Evolutionary conservation across 768 basidiomycete species (phyloP), one percentile per base, ranked within the genome.

Genomic region (Leccinum variicolor): DNA sequence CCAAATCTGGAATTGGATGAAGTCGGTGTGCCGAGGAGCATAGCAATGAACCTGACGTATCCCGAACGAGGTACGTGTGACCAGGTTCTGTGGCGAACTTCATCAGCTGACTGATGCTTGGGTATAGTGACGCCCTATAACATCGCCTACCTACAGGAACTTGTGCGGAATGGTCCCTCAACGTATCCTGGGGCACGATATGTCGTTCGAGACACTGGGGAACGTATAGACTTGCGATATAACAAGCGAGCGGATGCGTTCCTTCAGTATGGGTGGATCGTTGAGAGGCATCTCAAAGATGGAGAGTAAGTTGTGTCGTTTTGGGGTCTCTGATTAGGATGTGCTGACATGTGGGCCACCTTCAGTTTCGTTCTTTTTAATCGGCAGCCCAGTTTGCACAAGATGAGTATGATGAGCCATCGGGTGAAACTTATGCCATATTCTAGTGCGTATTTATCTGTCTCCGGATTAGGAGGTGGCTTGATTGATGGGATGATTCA

Each of bases 351-450:
- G n/a, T 49, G 39, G 28, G 63, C 6, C 17, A 43, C 39, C 65
- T 0, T 25, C 7, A 64, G 62, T 25, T 62, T 67, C 50, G 63
- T 73, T 56, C 77, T 99, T 53, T 98, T 99, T 79, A 98, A 99
- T 73, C 95, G 97, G 53, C 97, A 99, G 70, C 97, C 97, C 11
- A 91, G 87, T 82, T 75, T 98, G 73, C 97, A 99, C 74, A 99
- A 99, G 75, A 98, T 98, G 97, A 96, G 94, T 81, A 98, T 98
- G 97, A 98, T 98, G 97, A 92, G 92, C 73, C 97, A 98, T 77
- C 86, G 95, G 34, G 92, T 98, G 29, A 93, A 90, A 67, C 77
- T 98, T 59, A 97, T 98, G 94, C 91, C 92, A 13, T 98, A 98
- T 75, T 98, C 95, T 21, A 98, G 93, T 95, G 67, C 72, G 93